phyloP scores from a whole-genome alignment of 495 filamentous ascomycete species.

The Aspergillus leporis region DNA sequence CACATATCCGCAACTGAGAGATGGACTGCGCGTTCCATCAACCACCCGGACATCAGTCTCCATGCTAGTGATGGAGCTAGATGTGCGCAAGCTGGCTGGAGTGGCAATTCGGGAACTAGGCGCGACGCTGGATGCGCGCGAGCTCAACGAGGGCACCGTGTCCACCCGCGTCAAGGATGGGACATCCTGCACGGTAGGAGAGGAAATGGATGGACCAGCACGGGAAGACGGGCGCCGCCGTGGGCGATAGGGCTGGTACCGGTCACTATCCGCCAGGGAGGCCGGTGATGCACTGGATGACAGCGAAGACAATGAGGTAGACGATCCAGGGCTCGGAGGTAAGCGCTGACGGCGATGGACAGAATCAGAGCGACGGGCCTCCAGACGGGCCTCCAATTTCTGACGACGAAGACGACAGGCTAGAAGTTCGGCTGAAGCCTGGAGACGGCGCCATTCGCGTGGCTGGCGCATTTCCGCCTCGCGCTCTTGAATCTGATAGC shows the following conservation, averaged over 20 bases:
- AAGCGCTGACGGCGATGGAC: slow-evolving; percentile 32
- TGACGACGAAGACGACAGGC: slow-evolving; percentile 44
- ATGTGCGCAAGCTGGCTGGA: slow-evolving; percentile 43
- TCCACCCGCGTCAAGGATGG: slow-evolving; percentile 48
- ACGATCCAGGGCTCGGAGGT: slow-evolving; percentile 37
- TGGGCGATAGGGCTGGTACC: slow-evolving; percentile 37
- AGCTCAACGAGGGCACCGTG: slow-evolving; percentile 45
- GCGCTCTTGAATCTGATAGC: slow-evolving; percentile 34
- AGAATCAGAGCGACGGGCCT: slow-evolving; percentile 20
- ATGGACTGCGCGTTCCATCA: slow-evolving; percentile 37
- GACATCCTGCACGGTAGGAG: slow-evolving; percentile 50
- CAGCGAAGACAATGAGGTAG: slow-evolving; percentile 27
- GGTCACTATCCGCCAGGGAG: slow-evolving; percentile 32
- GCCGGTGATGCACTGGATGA: slow-evolving; percentile 30
- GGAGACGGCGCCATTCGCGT: slow-evolving; percentile 47
- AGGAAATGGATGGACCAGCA: slow-evolving; percentile 47
- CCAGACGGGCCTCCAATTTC: slow-evolving; percentile 36
- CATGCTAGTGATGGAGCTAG: slow-evolving; percentile 35
- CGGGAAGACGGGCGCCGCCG: slow-evolving; percentile 40
- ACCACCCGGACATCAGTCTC: slow-evolving; percentile 40
- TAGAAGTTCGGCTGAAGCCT: slow-evolving; percentile 43
- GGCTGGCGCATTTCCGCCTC: slow-evolving; percentile 39
- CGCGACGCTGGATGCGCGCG: slow-evolving; percentile 50
- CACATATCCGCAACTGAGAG: slow-evolving; percentile 37
- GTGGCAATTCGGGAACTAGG: slow-evolving; percentile 42